Evolutionary conservation across 371 early-diverging fungal species (phyloP).

Genomic region (Mucor irregularis): DNA sequence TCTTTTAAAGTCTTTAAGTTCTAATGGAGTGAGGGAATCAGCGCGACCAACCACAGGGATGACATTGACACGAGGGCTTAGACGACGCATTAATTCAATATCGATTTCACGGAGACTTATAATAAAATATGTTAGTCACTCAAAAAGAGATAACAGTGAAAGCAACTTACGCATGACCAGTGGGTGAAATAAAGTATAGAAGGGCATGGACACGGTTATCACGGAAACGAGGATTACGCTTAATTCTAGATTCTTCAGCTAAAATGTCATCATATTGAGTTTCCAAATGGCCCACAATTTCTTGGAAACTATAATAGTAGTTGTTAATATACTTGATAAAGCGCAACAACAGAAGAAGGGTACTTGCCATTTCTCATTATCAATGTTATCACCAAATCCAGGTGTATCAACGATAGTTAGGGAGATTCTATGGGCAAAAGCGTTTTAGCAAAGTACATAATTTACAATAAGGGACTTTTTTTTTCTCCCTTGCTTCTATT

Average conservation of each 20-base stretch:
- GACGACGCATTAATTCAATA: slow-evolving; percentile 94
- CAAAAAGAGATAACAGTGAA: background rate
- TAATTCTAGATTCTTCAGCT: slow-evolving; percentile 91
- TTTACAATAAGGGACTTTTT: background rate
- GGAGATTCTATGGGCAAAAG: slow-evolving; percentile 48
- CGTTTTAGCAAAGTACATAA: too few relatives aligned
- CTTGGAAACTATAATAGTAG: slow-evolving; percentile 59
- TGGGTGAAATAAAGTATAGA: slow-evolving; percentile 96
- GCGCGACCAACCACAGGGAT: slow-evolving; percentile 90
- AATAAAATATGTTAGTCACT: background rate
- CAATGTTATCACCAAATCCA: slow-evolving; percentile 95
- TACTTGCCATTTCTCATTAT: slow-evolving; percentile 74
- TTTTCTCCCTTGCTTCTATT: slow-evolving; percentile 2
- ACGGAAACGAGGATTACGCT: slow-evolving; percentile 96
- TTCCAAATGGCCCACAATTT: slow-evolving; percentile 93
- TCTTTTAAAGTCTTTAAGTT: slow-evolving; percentile 79
- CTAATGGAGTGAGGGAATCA: slow-evolving; percentile 75
- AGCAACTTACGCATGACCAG: slow-evolving; percentile 85
- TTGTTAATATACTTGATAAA: background rate
- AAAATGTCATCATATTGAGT: slow-evolving; percentile 94
- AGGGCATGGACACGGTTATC: slow-evolving; percentile 97
- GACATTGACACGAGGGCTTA: slow-evolving; percentile 92
- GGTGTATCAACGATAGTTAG: slow-evolving; percentile 96
- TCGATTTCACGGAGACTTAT: slow-evolving; percentile 96
- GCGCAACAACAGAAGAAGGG: background rate